phyloP scores from a whole-genome alignment of 805 yeast species.

The Zygotorulaspora chibaensis region DNA sequence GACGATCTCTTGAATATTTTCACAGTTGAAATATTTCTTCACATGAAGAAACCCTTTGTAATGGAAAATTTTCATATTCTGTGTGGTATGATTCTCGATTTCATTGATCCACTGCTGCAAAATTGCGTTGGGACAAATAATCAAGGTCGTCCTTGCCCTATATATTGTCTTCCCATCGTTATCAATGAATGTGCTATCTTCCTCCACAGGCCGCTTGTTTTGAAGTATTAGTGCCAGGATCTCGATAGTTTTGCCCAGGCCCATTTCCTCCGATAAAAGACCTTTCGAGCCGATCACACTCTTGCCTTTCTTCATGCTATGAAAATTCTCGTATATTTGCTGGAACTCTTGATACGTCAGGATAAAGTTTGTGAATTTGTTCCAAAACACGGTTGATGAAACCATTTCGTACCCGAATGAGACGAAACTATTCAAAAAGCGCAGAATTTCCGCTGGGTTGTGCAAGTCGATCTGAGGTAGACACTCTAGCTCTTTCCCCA shows the following conservation, averaged over 20 bases:
- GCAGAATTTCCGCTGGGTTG: slow-evolving; percentile 7
- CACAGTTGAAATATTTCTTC: slow-evolving; percentile 24
- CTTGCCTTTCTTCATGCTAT: slow-evolving; percentile 1
- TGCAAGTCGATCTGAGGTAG: background rate
- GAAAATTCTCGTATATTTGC: slow-evolving; percentile 12
- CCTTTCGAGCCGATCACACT: slow-evolving; percentile 41
- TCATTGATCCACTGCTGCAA: slow-evolving; percentile 84
- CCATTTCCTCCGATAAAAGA: slow-evolving; percentile 92
- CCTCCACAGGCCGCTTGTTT: slow-evolving; percentile 45
- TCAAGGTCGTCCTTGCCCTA: slow-evolving; percentile 65
- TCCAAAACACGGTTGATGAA: slow-evolving; percentile 24
- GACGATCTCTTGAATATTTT: slow-evolving; percentile 38
- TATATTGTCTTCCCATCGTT: slow-evolving; percentile 25
- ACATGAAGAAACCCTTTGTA: slow-evolving; percentile 55
- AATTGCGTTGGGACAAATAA: slow-evolving; percentile 83
- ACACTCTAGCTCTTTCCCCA: slow-evolving; percentile 20
- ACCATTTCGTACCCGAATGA: slow-evolving; percentile 31
- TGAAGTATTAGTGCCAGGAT: slow-evolving; percentile 58
- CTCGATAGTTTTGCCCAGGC: slow-evolving; percentile 92
- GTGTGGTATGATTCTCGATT: slow-evolving; percentile 40
- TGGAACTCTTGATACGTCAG: slow-evolving; percentile 19
- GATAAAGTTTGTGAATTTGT: slow-evolving; percentile 33
- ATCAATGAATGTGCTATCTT: slow-evolving; percentile 11
- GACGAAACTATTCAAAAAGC: slow-evolving; percentile 23
- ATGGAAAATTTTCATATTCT: slow-evolving; percentile 49